phyloP scores from a whole-genome alignment of 768 basidiomycete genomes.

The Saitozyma podzolica region DNA sequence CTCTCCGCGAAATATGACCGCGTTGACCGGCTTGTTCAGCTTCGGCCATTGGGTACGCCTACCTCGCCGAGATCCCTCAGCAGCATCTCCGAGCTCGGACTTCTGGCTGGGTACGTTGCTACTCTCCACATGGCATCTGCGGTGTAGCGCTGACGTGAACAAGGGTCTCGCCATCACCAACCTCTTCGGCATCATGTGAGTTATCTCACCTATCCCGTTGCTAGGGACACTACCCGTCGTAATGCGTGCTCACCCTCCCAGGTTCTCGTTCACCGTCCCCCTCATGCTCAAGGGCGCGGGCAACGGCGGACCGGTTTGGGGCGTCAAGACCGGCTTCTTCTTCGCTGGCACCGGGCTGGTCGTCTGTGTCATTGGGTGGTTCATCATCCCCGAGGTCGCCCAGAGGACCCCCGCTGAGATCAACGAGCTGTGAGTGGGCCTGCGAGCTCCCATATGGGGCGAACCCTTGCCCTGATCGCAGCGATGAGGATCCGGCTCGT shows the following conservation, averaged over 20 bases:
- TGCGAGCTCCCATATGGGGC: too few species aligned
- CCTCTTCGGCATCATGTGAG: constrained; percentile 25
- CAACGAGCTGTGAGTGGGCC: constrained; percentile 6
- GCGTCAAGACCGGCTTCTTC: constrained; percentile 14
- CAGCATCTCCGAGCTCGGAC: constrained; percentile 24
- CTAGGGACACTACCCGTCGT: not conserved
- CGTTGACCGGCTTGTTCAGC: too few species aligned
- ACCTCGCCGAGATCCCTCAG: constrained; percentile 25
- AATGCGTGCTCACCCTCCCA: constrained; percentile 4
- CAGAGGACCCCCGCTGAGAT: constrained; percentile 18
- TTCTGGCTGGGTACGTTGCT: constrained; percentile 5
- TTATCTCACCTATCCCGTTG: not conserved
- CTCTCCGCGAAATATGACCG: too few species aligned
- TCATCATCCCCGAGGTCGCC: constrained; percentile 24
- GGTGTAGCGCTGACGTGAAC: too few species aligned
- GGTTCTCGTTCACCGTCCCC: constrained; percentile 20
- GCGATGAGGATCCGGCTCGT: too few species aligned
- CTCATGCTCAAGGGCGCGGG: constrained; percentile 9
- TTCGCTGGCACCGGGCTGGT: constrained; percentile 23
- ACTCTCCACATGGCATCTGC: too few species aligned
- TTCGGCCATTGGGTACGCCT: constrained; percentile 1
- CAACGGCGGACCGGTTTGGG: constrained; percentile 4
- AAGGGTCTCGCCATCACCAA: constrained; percentile 19
- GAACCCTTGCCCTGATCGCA: too few species aligned
- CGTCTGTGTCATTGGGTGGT: constrained; percentile 24